Evolutionary conservation across 1,284 basidiomycete species (phyloP).

Genomic region (Earliella scabrosa): DNA sequence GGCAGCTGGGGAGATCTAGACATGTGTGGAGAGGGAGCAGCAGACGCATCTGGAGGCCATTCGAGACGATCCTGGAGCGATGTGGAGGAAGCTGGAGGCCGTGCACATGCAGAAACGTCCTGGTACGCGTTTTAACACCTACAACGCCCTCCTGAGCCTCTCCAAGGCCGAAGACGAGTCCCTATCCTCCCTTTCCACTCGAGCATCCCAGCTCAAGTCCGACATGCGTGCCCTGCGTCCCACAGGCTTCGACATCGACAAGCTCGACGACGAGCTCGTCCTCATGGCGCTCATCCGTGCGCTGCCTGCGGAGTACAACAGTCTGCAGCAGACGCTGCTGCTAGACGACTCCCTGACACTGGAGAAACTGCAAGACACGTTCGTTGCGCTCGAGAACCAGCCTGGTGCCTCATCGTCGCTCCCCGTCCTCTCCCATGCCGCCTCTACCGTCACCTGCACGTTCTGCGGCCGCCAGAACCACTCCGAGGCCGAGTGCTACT

Average conservation of each 20-base stretch:
- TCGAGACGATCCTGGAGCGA: not conserved
- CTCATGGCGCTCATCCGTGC: constrained; percentile 27
- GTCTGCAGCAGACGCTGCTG: not conserved
- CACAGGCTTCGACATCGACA: constrained; percentile 10
- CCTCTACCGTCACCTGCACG: constrained; percentile 16
- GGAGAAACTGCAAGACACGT: constrained; percentile 7
- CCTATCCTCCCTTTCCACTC: constrained; percentile 25
- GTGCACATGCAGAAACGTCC: constrained; percentile 21
- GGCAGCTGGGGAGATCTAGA: not conserved
- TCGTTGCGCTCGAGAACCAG: constrained; percentile 10
- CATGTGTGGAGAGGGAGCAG: not conserved
- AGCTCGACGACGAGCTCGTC: constrained; percentile 27
- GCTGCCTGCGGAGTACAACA: not conserved
- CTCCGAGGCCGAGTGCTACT: constrained; percentile 17
- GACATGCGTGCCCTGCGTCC: constrained; percentile 6
- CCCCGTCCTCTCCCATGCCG: constrained; percentile 9
- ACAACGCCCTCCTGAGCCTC: constrained; percentile 37
- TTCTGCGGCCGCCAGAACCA: constrained; percentile 42
- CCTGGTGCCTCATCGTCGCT: constrained; percentile 6
- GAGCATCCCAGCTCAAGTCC: not conserved
- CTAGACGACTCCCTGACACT: constrained; percentile 3
- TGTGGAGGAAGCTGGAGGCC: constrained; percentile 19
- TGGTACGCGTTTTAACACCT: constrained; percentile 36
- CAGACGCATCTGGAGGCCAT: not conserved
- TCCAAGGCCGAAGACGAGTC: constrained; percentile 33